Base-by-base conservation (phyloP, 148 eudicot species). In the Gaultheria prostrata region DNA sequence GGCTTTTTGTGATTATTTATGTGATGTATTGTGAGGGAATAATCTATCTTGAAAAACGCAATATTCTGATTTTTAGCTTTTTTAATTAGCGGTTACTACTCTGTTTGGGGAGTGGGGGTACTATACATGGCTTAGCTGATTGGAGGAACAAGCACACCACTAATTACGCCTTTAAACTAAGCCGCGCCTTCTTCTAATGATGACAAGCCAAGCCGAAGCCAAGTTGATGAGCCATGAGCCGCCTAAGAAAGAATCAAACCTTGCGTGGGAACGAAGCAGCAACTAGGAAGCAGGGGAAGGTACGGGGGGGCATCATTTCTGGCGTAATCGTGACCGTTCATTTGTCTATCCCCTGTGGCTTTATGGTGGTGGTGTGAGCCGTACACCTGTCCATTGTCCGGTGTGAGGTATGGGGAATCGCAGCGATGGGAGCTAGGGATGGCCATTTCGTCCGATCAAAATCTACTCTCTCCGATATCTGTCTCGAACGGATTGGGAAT, bases 181-280 rank as follows among this genome's bases (percentile, higher is more conserved):
- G 43, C 43, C 43, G 0, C 43, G 9, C 14, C 53, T 50, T 13
- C 14, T 50, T 5, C 39, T 32, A 35, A 70, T 32, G 32, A 26
- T 35, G 10, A 10, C 51, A 30, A 30, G 30, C 28, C 50, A 3
- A 74, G 77, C 51, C 78, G 13, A 74, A 50, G 28, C 51, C 35
- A 8, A 15, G 35, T 4, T 15, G 76, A 13, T 14, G 76, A 39
- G 48, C 48, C 76, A 50, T 5, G 45, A 51, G 57, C 79, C 21
- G 14, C 59, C 20, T 1, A 26, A 30, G n/a, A 21, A 17, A 78
- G 46, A 3, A 8, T 13, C 26, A 43, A 8, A 45, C 57, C 75
- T 80, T 80, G 82, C 82, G 75, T 80, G 75, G 56, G 43, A 80
- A 63, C 24, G 57, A 80, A 80, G 82, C 75, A 59, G 82, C 67